Conservation (phyloP, 2,329 filamentous ascomycete species). For the Sphaerulina populicola region DNA sequence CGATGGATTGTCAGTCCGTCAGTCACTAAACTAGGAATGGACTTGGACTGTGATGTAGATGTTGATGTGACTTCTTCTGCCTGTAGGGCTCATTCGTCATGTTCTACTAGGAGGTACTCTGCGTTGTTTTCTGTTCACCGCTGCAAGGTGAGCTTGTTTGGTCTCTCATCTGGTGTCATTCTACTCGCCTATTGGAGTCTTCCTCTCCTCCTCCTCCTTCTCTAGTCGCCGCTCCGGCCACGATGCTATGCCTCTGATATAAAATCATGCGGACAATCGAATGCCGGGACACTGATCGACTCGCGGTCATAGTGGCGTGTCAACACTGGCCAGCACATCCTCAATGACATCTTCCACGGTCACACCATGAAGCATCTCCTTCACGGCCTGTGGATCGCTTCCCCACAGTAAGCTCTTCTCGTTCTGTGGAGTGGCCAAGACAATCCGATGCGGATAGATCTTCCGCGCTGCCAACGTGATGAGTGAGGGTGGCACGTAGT, state of each 20-base stretch:
- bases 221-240: conserved; percentile 3
- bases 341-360: conserved; percentile 51
- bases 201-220: not conserved
- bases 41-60: too few species aligned
- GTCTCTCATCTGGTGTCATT: not conserved
- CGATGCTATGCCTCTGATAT: conserved; percentile 10
- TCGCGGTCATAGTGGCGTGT: conserved; percentile 43
- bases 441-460: conserved; percentile 76
- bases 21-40: too few species aligned
- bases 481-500: conserved; percentile 76
- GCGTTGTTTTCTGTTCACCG: not conserved
- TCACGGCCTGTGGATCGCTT: conserved; percentile 63
- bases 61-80: too few species aligned
- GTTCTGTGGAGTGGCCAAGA: conserved; percentile 57
- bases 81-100: too few species aligned
- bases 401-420: conserved; percentile 93
- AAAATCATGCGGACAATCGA: conserved; percentile 3
- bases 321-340: conserved; percentile 49
- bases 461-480: conserved; percentile 76
- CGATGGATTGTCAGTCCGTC: too few species aligned
- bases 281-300: not conserved
- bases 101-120: too few species aligned
- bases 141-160: not conserved
- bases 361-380: conserved; percentile 53
- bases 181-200: not conserved